A percentile compares a stretch with the other conserved stretches of the same genome.
Conservation (phyloP, 345 rosid species). For the Eucalyptus erythrocorys region DNA sequence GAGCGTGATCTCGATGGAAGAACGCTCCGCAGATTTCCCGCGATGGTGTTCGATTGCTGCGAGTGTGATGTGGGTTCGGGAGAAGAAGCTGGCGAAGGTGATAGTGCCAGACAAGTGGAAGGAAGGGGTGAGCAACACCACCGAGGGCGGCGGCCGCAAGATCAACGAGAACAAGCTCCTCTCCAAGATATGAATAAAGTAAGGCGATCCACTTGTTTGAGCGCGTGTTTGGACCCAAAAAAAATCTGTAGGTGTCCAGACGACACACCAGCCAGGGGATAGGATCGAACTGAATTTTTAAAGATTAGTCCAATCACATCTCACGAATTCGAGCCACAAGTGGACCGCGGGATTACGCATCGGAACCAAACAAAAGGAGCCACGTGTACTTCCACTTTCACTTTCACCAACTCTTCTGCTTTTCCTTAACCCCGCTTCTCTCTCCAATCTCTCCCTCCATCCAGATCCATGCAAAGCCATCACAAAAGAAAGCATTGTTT, state of each 20-base stretch:
- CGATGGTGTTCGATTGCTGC: too few species aligned
- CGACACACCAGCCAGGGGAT: fast-evolving
- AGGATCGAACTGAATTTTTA: not conserved
- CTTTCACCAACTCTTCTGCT: not conserved
- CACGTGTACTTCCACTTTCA: not conserved
- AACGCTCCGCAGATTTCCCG: too few species aligned
- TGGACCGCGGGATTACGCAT: not conserved
- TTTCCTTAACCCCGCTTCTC: slow-evolving; percentile 1
- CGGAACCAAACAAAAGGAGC: not conserved
- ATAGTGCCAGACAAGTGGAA: too few species aligned
- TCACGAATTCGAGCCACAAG: not conserved
- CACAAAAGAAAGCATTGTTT: fast-evolving
- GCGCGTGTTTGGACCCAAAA: not conserved
- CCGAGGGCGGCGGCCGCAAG: too few species aligned
- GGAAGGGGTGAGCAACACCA: too few species aligned
- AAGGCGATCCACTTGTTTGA: fast-evolving
- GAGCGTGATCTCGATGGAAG: too few species aligned
- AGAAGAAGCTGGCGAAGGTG: too few species aligned
- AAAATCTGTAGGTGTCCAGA: not conserved
- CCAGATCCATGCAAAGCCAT: not conserved
- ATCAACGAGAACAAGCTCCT: too few species aligned
- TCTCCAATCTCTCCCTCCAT: not conserved
- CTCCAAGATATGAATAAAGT: not conserved
- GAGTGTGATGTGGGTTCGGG: too few species aligned
- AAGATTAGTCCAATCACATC: not conserved